phyloP scores from a whole-genome alignment of 176 grass and related monocot species.

The Pontederia paniculata region DNA sequence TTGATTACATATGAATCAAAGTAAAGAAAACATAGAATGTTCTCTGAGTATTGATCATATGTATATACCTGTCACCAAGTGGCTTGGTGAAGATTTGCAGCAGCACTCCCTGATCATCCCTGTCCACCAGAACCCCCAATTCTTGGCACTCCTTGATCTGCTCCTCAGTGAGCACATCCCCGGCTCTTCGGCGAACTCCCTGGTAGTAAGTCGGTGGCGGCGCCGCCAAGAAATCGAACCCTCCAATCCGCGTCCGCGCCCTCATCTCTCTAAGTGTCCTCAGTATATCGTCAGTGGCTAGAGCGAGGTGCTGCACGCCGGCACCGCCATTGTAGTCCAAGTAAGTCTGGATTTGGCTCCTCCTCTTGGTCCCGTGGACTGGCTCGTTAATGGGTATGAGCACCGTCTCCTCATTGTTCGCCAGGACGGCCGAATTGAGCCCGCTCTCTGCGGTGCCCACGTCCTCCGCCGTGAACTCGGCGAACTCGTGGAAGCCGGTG shows the following conservation, averaged over 20 bases:
- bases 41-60: not conserved
- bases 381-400: slow-evolving; percentile 82
- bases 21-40: not conserved
- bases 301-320: slow-evolving; percentile 90
- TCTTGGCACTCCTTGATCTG: slow-evolving; percentile 85
- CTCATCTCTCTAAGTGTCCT: slow-evolving; percentile 67
- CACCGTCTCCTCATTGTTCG: slow-evolving; percentile 77
- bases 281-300: slow-evolving; percentile 58
- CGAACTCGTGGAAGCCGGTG: slow-evolving; percentile 92
- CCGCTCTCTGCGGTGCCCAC: slow-evolving; percentile 86
- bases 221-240: slow-evolving; percentile 64
- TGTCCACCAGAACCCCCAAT: slow-evolving; percentile 76
- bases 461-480: slow-evolving; percentile 90
- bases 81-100: slow-evolving; percentile 97
- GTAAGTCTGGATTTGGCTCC: slow-evolving; percentile 95
- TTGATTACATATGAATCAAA: not conserved
- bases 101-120: slow-evolving; percentile 85
- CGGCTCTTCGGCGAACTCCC: slow-evolving; percentile 46
- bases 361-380: slow-evolving; percentile 85
- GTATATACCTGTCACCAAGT: slow-evolving; percentile 75
- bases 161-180: slow-evolving; percentile 62
- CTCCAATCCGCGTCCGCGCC: slow-evolving; percentile 36
- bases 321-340: slow-evolving; percentile 81
- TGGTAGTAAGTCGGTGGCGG: slow-evolving; percentile 63
- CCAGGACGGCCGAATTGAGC: slow-evolving; percentile 85